These are phyloP conservation scores for Patellifolia procumbens DNA, from an alignment of 179 eudicot genomes.

Conservation along the genomic window DNA sequence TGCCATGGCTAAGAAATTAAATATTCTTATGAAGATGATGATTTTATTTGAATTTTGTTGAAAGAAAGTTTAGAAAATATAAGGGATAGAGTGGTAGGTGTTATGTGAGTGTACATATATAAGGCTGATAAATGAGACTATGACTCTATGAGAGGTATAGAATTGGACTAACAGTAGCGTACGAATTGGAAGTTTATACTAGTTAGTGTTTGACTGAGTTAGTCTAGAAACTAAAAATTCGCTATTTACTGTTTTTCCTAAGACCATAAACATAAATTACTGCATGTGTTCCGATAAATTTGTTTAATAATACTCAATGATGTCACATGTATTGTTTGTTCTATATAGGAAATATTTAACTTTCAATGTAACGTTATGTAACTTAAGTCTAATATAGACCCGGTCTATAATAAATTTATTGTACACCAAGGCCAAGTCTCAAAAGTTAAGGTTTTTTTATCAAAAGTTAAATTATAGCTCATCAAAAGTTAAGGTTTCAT, in stretches of 20 bases:
- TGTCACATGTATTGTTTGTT: not conserved
- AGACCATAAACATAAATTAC: not conserved
- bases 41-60: not conserved
- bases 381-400: too few relatives aligned
- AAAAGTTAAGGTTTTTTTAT: too few relatives aligned
- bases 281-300: not conserved
- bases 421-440: too few relatives aligned
- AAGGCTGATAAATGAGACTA: not conserved
- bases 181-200: conserved; percentile 9
- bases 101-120: not conserved
- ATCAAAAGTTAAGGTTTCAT: too few relatives aligned
- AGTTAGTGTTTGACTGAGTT: conserved; percentile 11
- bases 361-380: not conserved
- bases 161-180: conserved; percentile 6
- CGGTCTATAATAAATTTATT: too few relatives aligned
- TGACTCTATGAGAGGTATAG: not conserved
- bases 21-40: not conserved
- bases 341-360: not conserved
- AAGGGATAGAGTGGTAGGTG: not conserved
- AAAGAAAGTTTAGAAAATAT: not conserved
- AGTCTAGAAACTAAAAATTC: conserved; percentile 1
- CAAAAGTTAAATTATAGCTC: too few relatives aligned
- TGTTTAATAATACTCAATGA: not conserved
- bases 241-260: not conserved
- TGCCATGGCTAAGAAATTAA: conserved; percentile 26